These are phyloP conservation scores for Neofusicoccum umdonicola DNA, from an alignment of 2,329 filamentous ascomycete genomes.

Conservation along the genomic window DNA sequence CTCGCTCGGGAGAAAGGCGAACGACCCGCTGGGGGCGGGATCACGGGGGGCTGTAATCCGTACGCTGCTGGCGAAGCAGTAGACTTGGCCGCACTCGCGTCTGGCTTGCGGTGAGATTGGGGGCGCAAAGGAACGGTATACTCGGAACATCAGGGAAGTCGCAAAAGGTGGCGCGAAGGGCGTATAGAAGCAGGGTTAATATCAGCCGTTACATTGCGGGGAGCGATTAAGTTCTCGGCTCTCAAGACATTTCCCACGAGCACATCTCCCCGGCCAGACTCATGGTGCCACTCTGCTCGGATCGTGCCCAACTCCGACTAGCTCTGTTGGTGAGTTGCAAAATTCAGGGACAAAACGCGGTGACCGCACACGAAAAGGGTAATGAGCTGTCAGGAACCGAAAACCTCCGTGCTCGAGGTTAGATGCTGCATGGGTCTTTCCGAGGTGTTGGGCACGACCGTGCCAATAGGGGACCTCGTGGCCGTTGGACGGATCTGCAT, in stretches of 20 bases:
- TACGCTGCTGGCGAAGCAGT: too few relatives aligned
- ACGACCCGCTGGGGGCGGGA: neutral
- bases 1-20: neutral
- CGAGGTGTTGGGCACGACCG: neutral
- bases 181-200: neutral
- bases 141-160: too few relatives aligned
- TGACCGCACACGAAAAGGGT: neutral
- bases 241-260: neutral
- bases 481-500: neutral
- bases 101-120: too few relatives aligned
- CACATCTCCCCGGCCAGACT: neutral
- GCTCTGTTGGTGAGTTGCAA: too few relatives aligned
- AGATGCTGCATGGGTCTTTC: neutral
- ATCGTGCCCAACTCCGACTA: neutral
- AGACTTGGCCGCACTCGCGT: too few relatives aligned
- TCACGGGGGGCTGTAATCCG: too few relatives aligned
- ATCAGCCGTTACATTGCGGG: neutral
- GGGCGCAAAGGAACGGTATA: too few relatives aligned
- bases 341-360: neutral
- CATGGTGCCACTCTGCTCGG: neutral
- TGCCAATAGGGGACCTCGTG: neutral
- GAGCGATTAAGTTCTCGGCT: neutral
- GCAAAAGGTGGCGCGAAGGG: neutral
- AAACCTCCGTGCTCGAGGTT: neutral
- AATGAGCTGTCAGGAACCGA: neutral